Conservation (phyloP, 2,329 filamentous ascomycete species). For the Pseudogymnoascus destructans region DNA sequence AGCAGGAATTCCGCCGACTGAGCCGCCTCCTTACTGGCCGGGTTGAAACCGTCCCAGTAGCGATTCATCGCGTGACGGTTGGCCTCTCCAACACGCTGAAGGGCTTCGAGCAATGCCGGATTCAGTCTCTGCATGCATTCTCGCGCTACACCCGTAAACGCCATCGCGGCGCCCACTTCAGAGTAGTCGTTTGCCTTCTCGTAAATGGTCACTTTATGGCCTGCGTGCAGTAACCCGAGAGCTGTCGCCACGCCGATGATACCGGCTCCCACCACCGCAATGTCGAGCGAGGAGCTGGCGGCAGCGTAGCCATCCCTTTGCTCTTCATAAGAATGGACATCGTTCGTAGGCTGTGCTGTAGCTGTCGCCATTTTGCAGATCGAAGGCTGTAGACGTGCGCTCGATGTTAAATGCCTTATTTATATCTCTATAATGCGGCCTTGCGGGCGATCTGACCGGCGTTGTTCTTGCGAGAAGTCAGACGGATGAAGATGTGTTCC, state of each 20-base stretch:
- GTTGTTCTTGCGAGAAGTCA: too few species aligned
- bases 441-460: too few species aligned
- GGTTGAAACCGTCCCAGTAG: background rate
- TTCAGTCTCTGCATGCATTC: background rate
- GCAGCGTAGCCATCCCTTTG: too few species aligned
- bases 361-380: too few species aligned
- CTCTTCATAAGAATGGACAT: too few species aligned
- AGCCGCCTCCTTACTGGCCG: background rate
- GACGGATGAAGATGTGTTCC: too few species aligned
- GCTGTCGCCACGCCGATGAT: constrained; percentile 42
- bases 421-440: too few species aligned
- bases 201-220: constrained; percentile 48
- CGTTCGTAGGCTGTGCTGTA: too few species aligned
- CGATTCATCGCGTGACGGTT: background rate
- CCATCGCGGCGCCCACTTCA: constrained; percentile 54
- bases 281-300: too few species aligned
- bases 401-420: too few species aligned
- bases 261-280: constrained; percentile 43
- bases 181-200: constrained; percentile 53
- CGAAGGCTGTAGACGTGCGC: too few species aligned
- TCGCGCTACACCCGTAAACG: background rate
- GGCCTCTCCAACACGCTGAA: background rate
- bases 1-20: background rate
- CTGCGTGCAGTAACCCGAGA: constrained; percentile 38
- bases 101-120: background rate